phyloP scores from a whole-genome alignment of 345 rosid genomes.

The Reutealis trisperma region DNA sequence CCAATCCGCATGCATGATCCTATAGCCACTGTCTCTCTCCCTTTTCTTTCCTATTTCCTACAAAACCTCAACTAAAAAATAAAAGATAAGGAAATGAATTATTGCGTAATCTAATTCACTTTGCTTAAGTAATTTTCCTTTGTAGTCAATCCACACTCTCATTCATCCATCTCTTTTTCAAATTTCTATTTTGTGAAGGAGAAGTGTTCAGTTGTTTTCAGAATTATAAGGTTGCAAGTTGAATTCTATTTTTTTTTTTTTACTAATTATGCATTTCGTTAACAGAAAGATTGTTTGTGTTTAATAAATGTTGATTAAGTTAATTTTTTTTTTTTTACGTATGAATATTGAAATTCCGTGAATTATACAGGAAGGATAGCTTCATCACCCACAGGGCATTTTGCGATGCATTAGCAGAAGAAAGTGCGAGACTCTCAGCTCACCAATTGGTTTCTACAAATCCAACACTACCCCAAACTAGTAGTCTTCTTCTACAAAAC shows the following conservation, averaged over 20 bases:
- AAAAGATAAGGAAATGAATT: not conserved
- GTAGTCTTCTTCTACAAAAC: constrained; percentile 26
- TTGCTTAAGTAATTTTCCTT: not conserved
- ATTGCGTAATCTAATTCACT: not conserved
- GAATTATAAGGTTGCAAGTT: too few species aligned
- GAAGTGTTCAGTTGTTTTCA: too few species aligned
- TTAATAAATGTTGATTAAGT: too few species aligned
- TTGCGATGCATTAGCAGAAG: constrained; percentile 91
- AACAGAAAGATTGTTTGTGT: too few species aligned
- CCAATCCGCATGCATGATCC: constrained; percentile 31
- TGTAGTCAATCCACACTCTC: too few species aligned
- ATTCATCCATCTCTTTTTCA: too few species aligned
- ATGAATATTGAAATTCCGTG: too few species aligned
- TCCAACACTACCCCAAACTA: constrained; percentile 12
- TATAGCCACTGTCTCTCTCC: not conserved
- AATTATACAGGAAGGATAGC: constrained; percentile 78
- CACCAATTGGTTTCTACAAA: constrained; percentile 32
- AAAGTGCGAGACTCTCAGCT: constrained; percentile 73
- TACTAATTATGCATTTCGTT: too few species aligned
- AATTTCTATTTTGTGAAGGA: too few species aligned
- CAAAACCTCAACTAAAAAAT: not conserved
- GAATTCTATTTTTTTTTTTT: too few species aligned
- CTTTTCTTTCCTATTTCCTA: not conserved
- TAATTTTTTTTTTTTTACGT: too few species aligned
- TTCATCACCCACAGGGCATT: constrained; percentile 92